phyloP scores from a whole-genome alignment of 1,139 yeast species.

The Hyphopichia wangnamkhiaoensis region DNA sequence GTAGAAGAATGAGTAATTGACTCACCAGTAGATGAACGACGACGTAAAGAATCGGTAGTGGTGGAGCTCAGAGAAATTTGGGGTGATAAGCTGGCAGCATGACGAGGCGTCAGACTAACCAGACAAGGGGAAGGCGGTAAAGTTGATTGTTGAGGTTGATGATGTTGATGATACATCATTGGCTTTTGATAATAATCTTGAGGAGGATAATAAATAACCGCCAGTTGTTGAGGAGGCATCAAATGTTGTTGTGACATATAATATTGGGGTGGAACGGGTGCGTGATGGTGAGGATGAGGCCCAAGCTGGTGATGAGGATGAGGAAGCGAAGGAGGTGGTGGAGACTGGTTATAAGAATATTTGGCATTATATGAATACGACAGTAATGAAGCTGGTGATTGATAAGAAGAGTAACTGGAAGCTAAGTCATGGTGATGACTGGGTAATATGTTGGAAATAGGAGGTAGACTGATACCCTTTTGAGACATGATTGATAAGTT shows the following conservation, averaged over 20 bases:
- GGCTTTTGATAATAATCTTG: not conserved
- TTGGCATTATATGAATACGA: conserved; percentile 5
- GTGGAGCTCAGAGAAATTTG: not conserved
- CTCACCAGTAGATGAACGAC: not conserved
- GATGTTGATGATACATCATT: conserved; percentile 4
- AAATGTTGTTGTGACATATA: not conserved
- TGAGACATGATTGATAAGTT: conserved; percentile 3
- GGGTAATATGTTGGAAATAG: conserved; percentile 34
- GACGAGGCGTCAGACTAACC: conserved; percentile 2
- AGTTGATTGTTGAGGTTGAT: conserved; percentile 7
- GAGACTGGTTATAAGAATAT: no score
- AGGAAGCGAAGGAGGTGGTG: no score
- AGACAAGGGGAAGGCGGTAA: conserved; percentile 4
- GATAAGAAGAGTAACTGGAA: conserved; percentile 1
- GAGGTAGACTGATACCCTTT: conserved; percentile 30
- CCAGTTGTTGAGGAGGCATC: no score
- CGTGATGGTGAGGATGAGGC: no score
- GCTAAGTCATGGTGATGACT: not conserved
- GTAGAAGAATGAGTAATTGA: not conserved
- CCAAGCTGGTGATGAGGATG: no score
- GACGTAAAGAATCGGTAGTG: not conserved
- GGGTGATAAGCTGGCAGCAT: conserved; percentile 1
- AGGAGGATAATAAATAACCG: not conserved
- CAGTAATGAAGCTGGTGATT: conserved; percentile 2
- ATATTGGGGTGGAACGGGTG: no score